Conservation (phyloP, 495 filamentous ascomycete species). For the Chaetomidium leptoderma region DNA sequence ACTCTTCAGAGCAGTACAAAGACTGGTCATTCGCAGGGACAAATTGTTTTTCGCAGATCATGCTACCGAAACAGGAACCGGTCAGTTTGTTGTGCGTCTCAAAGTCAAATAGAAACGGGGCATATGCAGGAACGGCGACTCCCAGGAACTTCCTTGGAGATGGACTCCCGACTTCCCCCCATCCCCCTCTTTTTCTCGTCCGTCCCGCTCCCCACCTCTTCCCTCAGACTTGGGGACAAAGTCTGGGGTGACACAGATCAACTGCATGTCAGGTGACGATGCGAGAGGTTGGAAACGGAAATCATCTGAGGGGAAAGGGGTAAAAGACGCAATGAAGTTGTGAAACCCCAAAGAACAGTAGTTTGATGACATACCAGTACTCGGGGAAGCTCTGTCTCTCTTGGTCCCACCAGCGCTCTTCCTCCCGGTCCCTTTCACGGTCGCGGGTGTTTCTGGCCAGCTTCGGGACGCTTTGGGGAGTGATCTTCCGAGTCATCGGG, state of each 20-base stretch:
- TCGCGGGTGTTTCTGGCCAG: conserved; percentile 43
- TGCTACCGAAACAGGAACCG: conserved; percentile 35
- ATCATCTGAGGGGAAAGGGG: conserved; percentile 15
- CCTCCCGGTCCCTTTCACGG: conserved; percentile 43
- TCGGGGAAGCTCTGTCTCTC: conserved; percentile 50
- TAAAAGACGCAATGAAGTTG: conserved; percentile 15
- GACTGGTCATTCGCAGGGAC: conserved; percentile 40
- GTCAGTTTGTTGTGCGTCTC: conserved; percentile 12
- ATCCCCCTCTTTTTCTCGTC: neutral
- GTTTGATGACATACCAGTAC: conserved; percentile 43
- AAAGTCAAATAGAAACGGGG: conserved; percentile 12
- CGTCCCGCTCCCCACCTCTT: conserved; percentile 9
- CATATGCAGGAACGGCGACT: conserved; percentile 43
- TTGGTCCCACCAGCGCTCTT: conserved; percentile 46
- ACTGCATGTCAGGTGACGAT: conserved; percentile 44
- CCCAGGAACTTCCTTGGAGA: neutral
- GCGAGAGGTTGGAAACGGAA: conserved; percentile 37
- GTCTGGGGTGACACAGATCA: conserved; percentile 35
- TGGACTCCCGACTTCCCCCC: neutral
- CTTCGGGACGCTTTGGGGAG: conserved; percentile 37
- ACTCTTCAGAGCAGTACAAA: conserved; percentile 50
- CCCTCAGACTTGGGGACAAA: conserved; percentile 1
- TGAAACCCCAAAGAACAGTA: conserved; percentile 16
- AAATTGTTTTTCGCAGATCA: conserved; percentile 52
- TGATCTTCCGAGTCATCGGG: conserved; percentile 37